Percentiles rank a stretch among this genome's conserved stretches.
phyloP scores from a whole-genome alignment of 305 asterid genomes.

The Rubia tinctorum region DNA sequence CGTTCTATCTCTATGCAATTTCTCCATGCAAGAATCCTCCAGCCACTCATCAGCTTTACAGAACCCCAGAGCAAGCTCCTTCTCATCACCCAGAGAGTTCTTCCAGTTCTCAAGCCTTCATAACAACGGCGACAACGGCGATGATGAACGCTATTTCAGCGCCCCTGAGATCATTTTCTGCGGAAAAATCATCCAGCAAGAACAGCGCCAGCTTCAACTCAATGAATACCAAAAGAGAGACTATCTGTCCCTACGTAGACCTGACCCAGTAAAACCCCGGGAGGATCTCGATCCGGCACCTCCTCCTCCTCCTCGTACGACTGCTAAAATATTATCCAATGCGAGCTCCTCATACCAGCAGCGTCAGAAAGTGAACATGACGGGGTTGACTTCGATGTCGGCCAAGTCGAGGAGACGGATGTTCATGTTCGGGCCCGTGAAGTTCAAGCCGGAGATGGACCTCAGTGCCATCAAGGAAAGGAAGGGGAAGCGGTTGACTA shows the following conservation, averaged over 20 bases:
- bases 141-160: background rate
- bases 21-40: conserved; percentile 19
- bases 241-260: no score
- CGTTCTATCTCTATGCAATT: conserved; percentile 48
- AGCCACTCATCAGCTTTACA: conserved; percentile 3
- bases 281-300: no score
- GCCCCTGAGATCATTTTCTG: conserved; percentile 32
- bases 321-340: background rate
- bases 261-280: background rate
- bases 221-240: no score
- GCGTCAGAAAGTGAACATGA: conserved; percentile 48
- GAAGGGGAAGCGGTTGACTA: conserved; percentile 27
- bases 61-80: conserved; percentile 16
- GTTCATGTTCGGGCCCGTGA: conserved; percentile 79
- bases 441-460: conserved; percentile 78
- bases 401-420: conserved; percentile 51
- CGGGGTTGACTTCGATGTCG: conserved; percentile 60
- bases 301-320: background rate
- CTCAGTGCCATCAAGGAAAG: conserved; percentile 56
- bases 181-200: conserved; percentile 29
- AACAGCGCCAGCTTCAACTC: background rate
- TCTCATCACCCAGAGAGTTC: conserved; percentile 17
- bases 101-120: conserved; percentile 29
- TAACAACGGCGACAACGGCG: conserved; percentile 5
- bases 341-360: conserved; percentile 7